A percentile compares a stretch with the other conserved stretches of the same genome.
Evolutionary conservation across 257 asterid genomes (phyloP).

Genomic region (Nicotiana knightiana): DNA sequence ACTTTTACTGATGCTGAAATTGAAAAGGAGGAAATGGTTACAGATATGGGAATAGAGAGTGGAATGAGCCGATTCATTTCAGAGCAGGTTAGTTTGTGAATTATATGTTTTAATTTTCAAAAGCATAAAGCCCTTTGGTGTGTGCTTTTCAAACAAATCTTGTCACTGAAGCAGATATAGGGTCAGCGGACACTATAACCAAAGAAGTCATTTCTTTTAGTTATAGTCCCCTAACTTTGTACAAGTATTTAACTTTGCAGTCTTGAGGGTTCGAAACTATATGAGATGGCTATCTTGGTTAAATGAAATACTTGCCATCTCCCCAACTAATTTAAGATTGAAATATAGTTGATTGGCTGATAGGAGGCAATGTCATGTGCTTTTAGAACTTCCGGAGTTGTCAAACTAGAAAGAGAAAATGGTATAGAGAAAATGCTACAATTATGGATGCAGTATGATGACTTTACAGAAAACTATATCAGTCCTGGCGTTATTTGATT

Average conservation of each 20-base stretch:
- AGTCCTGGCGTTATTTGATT: neutral
- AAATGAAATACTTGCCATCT: neutral
- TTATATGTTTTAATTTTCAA: neutral
- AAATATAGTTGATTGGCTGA: neutral
- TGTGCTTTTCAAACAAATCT: neutral
- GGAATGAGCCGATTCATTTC: constrained; percentile 24
- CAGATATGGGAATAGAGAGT: constrained; percentile 24
- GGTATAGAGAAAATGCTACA: neutral
- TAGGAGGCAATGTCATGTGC: neutral
- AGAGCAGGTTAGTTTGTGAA: constrained; percentile 33
- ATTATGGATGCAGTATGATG: neutral
- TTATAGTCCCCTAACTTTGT: neutral
- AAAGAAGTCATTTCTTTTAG: neutral
- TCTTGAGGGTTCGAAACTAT: neutral
- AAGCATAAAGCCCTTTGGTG: neutral
- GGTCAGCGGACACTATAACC: neutral
- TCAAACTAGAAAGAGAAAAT: neutral
- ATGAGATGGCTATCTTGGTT: neutral
- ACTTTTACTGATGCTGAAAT: constrained; percentile 86
- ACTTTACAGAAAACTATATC: neutral
- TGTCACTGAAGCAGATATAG: neutral
- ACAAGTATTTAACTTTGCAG: neutral
- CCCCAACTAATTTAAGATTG: neutral
- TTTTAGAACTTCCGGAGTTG: neutral
- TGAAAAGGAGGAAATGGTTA: constrained; percentile 46